Evolutionary conservation across 2,329 filamentous ascomycete genomes (phyloP).

Genomic region (Ceratocystis cubensis): DNA sequence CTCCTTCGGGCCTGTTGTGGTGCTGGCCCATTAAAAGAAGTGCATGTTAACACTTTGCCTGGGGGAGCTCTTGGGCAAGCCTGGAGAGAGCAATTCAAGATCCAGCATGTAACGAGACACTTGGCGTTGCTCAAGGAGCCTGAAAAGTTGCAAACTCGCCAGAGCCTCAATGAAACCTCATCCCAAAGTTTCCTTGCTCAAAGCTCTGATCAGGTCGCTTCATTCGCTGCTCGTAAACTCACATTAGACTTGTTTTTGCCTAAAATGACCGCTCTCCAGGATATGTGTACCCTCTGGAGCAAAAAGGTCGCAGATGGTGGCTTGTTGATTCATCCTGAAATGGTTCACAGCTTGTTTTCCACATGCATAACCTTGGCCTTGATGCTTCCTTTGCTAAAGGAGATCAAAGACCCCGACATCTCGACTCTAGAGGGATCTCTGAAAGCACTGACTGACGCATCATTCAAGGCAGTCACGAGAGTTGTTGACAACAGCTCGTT

Average conservation of each 20-base stretch:
- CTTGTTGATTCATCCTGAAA: conserved; percentile 39
- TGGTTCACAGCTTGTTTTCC: conserved; percentile 40
- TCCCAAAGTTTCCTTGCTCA: conserved; percentile 7
- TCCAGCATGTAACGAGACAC: conserved; percentile 39
- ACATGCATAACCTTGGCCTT: conserved; percentile 36
- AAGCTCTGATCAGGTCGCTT: conserved; percentile 28
- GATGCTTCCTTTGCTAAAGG: conserved; percentile 37
- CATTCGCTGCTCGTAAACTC: conserved; percentile 37
- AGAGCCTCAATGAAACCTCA: neutral
- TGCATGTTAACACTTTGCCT: conserved; percentile 30
- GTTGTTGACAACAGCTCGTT: conserved; percentile 37
- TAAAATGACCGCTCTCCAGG: conserved; percentile 39
- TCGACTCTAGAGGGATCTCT: conserved; percentile 37
- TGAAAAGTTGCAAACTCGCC: conserved; percentile 14
- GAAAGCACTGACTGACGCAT: conserved; percentile 32
- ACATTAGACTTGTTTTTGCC: conserved; percentile 42
- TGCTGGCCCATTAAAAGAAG: conserved; percentile 27
- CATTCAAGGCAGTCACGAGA: conserved; percentile 31
- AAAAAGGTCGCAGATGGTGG: conserved; percentile 35
- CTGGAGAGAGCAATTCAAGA: conserved; percentile 35
- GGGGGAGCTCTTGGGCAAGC: conserved; percentile 39
- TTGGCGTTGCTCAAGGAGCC: conserved; percentile 39
- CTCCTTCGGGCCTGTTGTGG: conserved; percentile 61
- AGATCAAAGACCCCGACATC: conserved; percentile 37
- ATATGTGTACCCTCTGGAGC: conserved; percentile 37